Base-by-base conservation (phyloP, 345 rosid species). In the Nasturtium officinale region DNA sequence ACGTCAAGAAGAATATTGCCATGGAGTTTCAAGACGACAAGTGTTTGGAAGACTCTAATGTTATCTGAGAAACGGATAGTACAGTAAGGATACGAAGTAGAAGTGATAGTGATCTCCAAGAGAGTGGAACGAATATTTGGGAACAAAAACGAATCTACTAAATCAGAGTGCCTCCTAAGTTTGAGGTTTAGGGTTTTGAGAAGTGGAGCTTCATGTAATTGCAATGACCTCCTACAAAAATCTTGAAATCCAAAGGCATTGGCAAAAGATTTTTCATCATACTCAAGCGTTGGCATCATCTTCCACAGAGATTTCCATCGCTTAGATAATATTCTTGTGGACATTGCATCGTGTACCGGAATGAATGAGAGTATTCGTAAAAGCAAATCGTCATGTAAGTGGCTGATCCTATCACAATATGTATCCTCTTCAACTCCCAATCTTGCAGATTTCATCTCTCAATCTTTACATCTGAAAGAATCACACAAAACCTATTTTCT, bases 221-320 rank as follows among this genome's bases (percentile, higher is more conserved):
- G 21, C 53, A 72, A 72, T 7, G 61, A 72, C 45, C 12, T 18
- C 2, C 33, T 11, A 72, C 61, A 61, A 16, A 61, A 61, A 0
- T 48, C 18, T 50, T 48, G 67, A 35, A 59, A 66, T 66, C 60
- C 51, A 17, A 37, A 21, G 40, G 60, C 1, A 23, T 26, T 29
- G 32, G 32, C 2, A 57, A 23, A 69, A 30, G 43, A 13, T 0
- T 53, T 5, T 45, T 59, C 58, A 7, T 47, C 48, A 25, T 57
- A 58, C 5, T 2, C 50, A 5, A 72, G 51, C 5, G 0, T 61
- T 18, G 61, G 30, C 52, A 61, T 3, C 61, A 11, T 59, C 48
- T 59, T 70, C 58, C 66, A 70, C 23, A 71, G 8, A 72, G 30
- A 29, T 40, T 18, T 61, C 76, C 76, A 72, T 17, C 61, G 40